These are phyloP conservation scores for Phytophthora hibernalis DNA, from an alignment of 352 stramenopile species.

Conservation along the genomic window DNA sequence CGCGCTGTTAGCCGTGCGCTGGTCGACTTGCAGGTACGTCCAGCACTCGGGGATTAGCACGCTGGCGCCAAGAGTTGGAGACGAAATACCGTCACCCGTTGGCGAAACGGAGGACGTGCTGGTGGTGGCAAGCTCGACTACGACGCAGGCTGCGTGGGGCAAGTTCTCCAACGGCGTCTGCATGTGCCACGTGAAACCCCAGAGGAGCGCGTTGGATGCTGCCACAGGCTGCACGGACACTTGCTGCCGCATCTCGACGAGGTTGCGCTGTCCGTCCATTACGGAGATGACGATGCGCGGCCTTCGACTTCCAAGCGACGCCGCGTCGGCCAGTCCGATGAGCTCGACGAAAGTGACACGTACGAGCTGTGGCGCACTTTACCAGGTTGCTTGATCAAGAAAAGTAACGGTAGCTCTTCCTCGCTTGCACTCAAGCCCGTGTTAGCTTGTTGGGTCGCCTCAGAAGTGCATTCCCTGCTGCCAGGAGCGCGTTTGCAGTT, in stretches of 20 bases:
- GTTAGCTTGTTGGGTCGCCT: constrained; percentile 32
- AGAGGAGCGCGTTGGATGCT: constrained; percentile 69
- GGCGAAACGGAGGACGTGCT: constrained; percentile 53
- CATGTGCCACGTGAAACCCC: constrained; percentile 94
- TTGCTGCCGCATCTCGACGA: constrained; percentile 83
- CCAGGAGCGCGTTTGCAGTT: constrained; percentile 15
- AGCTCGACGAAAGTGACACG: constrained; percentile 85
- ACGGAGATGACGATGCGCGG: constrained; percentile 79
- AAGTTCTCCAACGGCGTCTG: constrained; percentile 93
- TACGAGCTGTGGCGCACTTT: constrained; percentile 83
- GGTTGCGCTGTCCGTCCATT: constrained; percentile 64
- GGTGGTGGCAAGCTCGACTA: constrained; percentile 76
- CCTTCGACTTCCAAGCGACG: constrained; percentile 48
- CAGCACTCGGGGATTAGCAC: constrained; percentile 78
- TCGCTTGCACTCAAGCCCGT: constrained; percentile 28
- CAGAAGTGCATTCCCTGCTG: constrained; percentile 31
- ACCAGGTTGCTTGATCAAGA: constrained; percentile 78
- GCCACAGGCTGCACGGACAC: constrained; percentile 72
- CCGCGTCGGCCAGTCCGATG: constrained; percentile 60
- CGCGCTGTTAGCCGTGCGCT: constrained; percentile 77
- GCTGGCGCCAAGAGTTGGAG: constrained; percentile 42
- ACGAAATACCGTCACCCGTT: constrained; percentile 33
- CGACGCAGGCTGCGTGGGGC: constrained; percentile 72
- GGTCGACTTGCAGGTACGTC: constrained; percentile 86
- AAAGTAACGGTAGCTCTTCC: constrained; percentile 58